These are phyloP conservation scores for Colletotrichum kahawae DNA, from an alignment of 2,329 filamentous ascomycete species.

Conservation along the genomic window DNA sequence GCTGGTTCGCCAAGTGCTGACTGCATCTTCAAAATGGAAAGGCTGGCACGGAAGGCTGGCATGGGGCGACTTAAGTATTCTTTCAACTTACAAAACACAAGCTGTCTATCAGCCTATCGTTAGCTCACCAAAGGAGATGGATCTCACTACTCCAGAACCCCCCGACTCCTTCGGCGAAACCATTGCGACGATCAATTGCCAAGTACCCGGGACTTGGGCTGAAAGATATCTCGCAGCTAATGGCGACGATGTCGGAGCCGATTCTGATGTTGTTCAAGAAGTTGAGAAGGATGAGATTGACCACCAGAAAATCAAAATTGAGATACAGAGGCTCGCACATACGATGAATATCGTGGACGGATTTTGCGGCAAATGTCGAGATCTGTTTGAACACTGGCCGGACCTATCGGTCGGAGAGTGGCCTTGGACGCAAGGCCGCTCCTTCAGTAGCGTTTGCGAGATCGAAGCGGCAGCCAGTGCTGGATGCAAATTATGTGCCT, in stretches of 20 bases:
- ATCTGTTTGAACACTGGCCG: background rate
- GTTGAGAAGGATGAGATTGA: too few species aligned
- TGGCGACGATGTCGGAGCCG: too few species aligned
- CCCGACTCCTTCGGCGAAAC: too few species aligned
- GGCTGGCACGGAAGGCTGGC: background rate
- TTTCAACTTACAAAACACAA: background rate
- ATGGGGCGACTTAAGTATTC: rapidly evolving
- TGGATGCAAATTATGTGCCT: background rate
- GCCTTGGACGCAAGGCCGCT: background rate
- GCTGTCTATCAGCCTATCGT: background rate
- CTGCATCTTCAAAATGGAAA: background rate
- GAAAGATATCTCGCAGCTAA: too few species aligned
- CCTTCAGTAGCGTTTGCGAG: background rate
- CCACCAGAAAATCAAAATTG: too few species aligned
- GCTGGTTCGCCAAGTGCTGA: background rate
- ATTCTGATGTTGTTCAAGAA: too few species aligned
- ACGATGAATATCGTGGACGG: background rate
- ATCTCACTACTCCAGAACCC: too few species aligned
- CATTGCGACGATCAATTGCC: too few species aligned
- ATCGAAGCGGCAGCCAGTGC: background rate
- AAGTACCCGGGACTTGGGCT: too few species aligned
- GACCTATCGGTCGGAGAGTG: too few species aligned
- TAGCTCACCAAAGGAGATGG: too few species aligned
- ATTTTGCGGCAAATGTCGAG: background rate
- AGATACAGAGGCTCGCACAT: background rate